Conservation (phyloP, 768 basidiomycete species). For the Phlebiopsis gigantea region DNA sequence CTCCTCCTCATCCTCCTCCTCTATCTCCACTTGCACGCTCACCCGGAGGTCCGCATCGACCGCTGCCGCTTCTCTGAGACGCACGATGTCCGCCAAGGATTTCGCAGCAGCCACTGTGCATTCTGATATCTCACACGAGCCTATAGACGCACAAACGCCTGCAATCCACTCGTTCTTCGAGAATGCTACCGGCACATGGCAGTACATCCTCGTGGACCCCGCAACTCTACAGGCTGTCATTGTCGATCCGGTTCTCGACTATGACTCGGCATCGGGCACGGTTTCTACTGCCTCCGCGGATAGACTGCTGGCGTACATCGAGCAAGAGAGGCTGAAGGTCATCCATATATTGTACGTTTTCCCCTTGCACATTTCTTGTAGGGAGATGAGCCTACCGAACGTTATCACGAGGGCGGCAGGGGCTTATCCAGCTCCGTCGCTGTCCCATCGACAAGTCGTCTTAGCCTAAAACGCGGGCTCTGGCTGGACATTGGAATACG, state of each 20-base stretch:
- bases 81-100: neutral
- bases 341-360: conserved; percentile 28
- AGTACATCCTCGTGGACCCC: conserved; percentile 55
- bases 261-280: conserved; percentile 26
- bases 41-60: neutral
- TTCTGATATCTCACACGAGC: conserved; percentile 14
- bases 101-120: neutral
- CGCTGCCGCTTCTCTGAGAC: neutral
- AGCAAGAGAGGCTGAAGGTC: conserved; percentile 25
- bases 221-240: conserved; percentile 40
- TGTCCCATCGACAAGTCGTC: neutral
- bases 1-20: neutral
- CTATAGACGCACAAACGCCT: conserved; percentile 18
- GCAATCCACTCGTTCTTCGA: conserved; percentile 26
- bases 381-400: too few relatives aligned
- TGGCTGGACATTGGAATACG: too few relatives aligned
- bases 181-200: conserved; percentile 31
- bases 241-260: conserved; percentile 33
- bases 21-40: neutral
- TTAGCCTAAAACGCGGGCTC: too few relatives aligned
- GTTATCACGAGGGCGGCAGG: too few relatives aligned
- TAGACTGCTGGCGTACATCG: conserved; percentile 26
- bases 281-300: conserved; percentile 30
- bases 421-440: too few relatives aligned
- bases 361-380: too few relatives aligned